Percentiles rank a stretch among this genome's conserved stretches.
phyloP scores from a whole-genome alignment of 2,329 filamentous ascomycete species.

The Zymoseptoria tritici region DNA sequence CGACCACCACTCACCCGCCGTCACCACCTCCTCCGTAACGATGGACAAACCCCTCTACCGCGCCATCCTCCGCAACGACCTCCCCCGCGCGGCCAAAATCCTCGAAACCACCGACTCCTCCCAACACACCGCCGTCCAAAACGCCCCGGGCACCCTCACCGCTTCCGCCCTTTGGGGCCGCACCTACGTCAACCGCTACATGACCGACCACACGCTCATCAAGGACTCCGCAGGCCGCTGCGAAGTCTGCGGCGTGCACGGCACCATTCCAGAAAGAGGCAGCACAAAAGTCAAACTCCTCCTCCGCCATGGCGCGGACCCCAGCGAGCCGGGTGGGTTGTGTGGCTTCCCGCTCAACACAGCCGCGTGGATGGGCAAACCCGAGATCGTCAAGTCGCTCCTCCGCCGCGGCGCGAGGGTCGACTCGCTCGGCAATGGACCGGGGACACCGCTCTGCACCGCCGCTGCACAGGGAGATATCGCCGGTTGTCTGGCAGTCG shows the following conservation, averaged over 20 bases:
- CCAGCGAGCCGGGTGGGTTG: constrained; percentile 14
- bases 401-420: constrained; percentile 21
- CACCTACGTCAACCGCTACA: constrained; percentile 9
- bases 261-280: constrained; percentile 8
- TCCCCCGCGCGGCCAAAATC: constrained; percentile 12
- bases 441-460: constrained; percentile 24
- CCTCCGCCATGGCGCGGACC: constrained; percentile 21
- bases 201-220: constrained; percentile 12
- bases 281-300: constrained; percentile 19
- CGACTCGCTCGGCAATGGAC: constrained; percentile 12
- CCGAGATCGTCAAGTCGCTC: constrained; percentile 19
- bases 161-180: constrained; percentile 15
- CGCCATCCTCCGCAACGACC: constrained; percentile 13
- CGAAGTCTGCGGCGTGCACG: constrained; percentile 12
- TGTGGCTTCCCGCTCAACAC: constrained; percentile 18
- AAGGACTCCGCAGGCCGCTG: constrained; percentile 16
- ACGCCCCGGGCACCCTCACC: constrained; percentile 7
- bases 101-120: constrained; percentile 13
- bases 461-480: constrained; percentile 19
- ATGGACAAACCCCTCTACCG: constrained; percentile 13
- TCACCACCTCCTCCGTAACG: constrained; percentile 1
- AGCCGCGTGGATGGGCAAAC: constrained; percentile 19
- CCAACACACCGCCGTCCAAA: constrained; percentile 4
- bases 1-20: background rate
- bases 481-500: constrained; percentile 21